phyloP scores from a whole-genome alignment of 2,329 filamentous ascomycete genomes.

The Botrytis medusae region DNA sequence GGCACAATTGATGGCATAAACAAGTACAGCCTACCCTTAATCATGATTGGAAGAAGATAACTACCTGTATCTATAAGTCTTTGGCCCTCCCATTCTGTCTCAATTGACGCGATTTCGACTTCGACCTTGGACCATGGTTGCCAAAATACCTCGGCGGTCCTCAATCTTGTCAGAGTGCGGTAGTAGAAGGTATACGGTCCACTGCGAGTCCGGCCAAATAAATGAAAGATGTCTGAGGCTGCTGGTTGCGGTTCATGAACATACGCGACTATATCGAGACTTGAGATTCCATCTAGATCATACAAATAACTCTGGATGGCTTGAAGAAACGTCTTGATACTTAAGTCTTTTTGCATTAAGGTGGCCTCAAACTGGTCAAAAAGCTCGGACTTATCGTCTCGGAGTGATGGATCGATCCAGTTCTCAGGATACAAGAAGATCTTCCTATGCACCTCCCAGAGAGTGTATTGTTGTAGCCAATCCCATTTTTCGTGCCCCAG shows the following conservation, averaged over 20 bases:
- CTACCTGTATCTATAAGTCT: background rate
- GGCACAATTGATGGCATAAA: background rate
- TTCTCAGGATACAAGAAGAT: conserved; percentile 42
- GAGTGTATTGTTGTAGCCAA: conserved; percentile 34
- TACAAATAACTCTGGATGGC: background rate
- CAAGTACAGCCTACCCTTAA: background rate
- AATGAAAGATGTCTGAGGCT: background rate
- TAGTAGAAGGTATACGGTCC: background rate
- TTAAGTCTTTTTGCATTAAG: background rate
- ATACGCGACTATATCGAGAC: background rate
- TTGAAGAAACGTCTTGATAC: background rate
- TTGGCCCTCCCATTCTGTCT: background rate
- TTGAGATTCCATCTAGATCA: background rate
- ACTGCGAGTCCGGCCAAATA: background rate
- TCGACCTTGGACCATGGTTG: conserved; percentile 2
- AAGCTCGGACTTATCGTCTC: conserved; percentile 39
- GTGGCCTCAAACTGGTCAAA: conserved; percentile 33
- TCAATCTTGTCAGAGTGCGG: background rate
- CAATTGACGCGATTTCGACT: background rate
- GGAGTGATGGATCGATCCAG: conserved; percentile 38
- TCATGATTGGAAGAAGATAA: background rate
- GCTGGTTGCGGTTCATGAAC: background rate
- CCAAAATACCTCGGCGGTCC: background rate
- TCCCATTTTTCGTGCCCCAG: conserved; percentile 28
- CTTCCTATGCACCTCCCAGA: conserved; percentile 40